A percentile compares a stretch with the other conserved stretches of the same genome.
Conservation (phyloP, 345 rosid genomes). For the Citrus inodora region DNA sequence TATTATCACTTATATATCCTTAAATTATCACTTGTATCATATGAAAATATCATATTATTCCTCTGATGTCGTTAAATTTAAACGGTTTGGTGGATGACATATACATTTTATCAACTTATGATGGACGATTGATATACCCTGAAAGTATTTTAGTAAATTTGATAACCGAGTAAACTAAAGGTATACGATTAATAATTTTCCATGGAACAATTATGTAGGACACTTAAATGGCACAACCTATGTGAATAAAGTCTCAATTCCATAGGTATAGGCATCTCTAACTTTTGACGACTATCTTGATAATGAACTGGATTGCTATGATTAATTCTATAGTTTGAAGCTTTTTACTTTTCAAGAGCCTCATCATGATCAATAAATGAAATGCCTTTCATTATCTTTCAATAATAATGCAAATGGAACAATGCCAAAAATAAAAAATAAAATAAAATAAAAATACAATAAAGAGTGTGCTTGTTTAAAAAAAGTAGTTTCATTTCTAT, state of each 20-base stretch:
- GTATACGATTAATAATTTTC: rapidly evolving
- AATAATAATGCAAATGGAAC: background rate
- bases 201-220: background rate
- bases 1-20: too few relatives aligned
- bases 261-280: background rate
- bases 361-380: background rate
- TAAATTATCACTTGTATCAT: too few relatives aligned
- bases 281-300: background rate
- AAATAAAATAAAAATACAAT: too few relatives aligned
- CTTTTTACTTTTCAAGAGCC: background rate
- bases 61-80: too few relatives aligned
- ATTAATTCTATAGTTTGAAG: background rate
- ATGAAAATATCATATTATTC: rapidly evolving
- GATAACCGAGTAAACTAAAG: rapidly evolving
- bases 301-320: background rate
- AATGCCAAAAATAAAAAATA: too few relatives aligned
- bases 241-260: background rate
- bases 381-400: background rate
- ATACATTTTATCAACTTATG: too few relatives aligned
- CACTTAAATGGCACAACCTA: background rate
- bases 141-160: too few relatives aligned
- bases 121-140: rapidly evolving
- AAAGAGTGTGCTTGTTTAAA: background rate
- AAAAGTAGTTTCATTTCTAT: background rate
- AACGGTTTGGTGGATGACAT: too few relatives aligned